Percentiles rank a stretch among this genome's conserved stretches.
phyloP scores from a whole-genome alignment of 2,329 filamentous ascomycete species.

The Aspergillus sp. region DNA sequence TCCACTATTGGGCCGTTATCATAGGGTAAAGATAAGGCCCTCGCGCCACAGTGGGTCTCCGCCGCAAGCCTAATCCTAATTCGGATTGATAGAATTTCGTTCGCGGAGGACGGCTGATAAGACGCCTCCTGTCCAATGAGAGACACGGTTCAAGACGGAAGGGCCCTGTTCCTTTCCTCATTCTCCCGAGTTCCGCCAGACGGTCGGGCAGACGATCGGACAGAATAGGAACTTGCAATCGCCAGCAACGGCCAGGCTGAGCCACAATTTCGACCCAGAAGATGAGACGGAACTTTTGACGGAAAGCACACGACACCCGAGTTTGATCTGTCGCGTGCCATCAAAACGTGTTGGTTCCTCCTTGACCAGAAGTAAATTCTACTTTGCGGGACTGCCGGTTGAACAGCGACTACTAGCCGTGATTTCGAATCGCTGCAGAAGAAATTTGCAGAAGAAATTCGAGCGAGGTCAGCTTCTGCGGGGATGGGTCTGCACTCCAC shows the following conservation, averaged over 20 bases:
- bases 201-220: neutral
- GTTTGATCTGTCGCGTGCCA: neutral
- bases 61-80: neutral
- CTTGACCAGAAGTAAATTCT: too few relatives aligned
- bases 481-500: neutral
- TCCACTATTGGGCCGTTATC: neutral
- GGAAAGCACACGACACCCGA: neutral
- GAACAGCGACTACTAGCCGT: too few relatives aligned
- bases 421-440: neutral
- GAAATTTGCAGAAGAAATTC: neutral
- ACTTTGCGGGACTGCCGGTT: too few relatives aligned
- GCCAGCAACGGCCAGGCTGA: too few relatives aligned
- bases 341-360: too few relatives aligned
- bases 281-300: neutral
- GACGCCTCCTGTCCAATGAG: neutral
- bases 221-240: neutral
- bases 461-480: neutral
- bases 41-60: neutral
- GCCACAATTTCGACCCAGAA: too few relatives aligned
- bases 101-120: neutral
- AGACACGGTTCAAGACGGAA: neutral
- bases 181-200: neutral
- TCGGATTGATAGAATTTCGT: neutral
- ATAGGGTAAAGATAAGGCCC: slow-evolving; percentile 5
- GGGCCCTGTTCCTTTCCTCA: neutral